Conservation (phyloP, 2,329 filamentous ascomycete species). For the Diplodia intermedia region DNA sequence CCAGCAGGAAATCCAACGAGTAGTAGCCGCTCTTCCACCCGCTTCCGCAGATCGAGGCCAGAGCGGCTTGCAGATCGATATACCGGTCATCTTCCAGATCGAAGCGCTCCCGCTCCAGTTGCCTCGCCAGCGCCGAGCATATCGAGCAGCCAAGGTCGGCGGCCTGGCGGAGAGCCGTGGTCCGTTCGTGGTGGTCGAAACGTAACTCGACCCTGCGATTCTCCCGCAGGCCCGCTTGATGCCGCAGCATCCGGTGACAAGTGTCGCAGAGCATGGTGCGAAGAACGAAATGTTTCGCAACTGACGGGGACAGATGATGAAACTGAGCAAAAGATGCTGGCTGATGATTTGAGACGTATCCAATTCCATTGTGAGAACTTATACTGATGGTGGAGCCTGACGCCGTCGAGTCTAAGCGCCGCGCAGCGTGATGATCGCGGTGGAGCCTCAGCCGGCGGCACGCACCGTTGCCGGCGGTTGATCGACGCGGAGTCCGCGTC, state of each 20-base stretch:
- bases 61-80: slow-evolving; percentile 6
- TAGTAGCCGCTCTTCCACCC: slow-evolving; percentile 21
- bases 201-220: slow-evolving; percentile 31
- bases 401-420: neutral
- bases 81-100: slow-evolving; percentile 1
- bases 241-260: slow-evolving; percentile 33
- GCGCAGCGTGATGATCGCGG: neutral
- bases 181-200: slow-evolving; percentile 33
- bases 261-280: slow-evolving; percentile 31
- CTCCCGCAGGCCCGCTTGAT: slow-evolving; percentile 31
- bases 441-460: neutral
- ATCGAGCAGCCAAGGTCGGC: slow-evolving; percentile 31
- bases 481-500: neutral
- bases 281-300: neutral
- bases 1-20: slow-evolving; percentile 29
- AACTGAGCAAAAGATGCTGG: neutral
- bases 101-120: slow-evolving; percentile 6
- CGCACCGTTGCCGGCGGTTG: neutral
- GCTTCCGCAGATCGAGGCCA: neutral
- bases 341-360: neutral
- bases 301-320: neutral
- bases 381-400: neutral
- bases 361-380: neutral
- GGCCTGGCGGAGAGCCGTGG: slow-evolving; percentile 22
- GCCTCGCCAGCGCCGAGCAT: slow-evolving; percentile 31